Percentiles rank a stretch among this genome's conserved stretches.
Evolutionary conservation across 2,329 filamentous ascomycete species (phyloP).

Genomic region (Monosporascus sp.): DNA sequence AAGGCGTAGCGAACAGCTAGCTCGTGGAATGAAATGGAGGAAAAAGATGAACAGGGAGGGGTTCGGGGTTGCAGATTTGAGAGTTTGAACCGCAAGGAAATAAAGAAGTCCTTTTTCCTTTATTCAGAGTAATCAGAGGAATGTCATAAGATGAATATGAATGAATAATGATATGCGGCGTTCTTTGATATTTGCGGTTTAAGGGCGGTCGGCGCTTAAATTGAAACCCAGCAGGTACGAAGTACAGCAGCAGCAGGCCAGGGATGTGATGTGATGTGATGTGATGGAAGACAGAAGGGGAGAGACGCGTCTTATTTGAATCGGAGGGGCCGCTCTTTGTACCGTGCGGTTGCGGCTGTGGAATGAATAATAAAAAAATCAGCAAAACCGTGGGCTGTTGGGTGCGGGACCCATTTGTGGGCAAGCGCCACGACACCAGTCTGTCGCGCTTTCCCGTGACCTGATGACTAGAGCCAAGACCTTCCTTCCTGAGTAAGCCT

Average conservation of each 20-base stretch:
- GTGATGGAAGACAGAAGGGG: background rate
- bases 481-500: background rate
- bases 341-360: background rate
- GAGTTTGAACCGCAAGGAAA: background rate
- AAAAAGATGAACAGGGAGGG: background rate
- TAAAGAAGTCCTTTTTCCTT: too few species aligned
- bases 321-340: background rate
- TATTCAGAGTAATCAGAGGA: too few species aligned
- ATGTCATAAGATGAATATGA: too few species aligned
- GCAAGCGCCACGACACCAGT: background rate
- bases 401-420: background rate
- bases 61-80: background rate
- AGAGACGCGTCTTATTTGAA: background rate
- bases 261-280: too few species aligned
- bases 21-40: background rate
- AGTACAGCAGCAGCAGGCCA: background rate
- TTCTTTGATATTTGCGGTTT: background rate
- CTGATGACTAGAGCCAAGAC: background rate
- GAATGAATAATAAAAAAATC: background rate
- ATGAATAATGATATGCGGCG: background rate
- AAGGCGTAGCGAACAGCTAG: too few species aligned
- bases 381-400: background rate
- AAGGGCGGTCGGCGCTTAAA: background rate
- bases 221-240: background rate
- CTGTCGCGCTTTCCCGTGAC: constrained; percentile 3